Base-by-base conservation (phyloP, 2,329 filamentous ascomycete genomes). In the Neurospora sp. region DNA sequence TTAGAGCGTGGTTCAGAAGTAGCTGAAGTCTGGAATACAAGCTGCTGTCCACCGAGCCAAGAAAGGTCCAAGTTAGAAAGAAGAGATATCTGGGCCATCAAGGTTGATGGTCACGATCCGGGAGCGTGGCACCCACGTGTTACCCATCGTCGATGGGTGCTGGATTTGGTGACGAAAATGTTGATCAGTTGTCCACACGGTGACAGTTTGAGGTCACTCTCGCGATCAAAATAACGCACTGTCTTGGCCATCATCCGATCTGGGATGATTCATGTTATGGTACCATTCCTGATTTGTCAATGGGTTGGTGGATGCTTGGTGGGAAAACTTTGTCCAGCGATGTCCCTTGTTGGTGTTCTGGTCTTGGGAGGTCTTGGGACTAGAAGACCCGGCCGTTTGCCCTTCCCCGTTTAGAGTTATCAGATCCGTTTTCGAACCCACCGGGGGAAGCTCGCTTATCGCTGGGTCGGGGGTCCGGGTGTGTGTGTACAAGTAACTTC, bases 401-500 rank as follows among this genome's bases (percentile, higher is more conserved):
- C n/a, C n/a, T 23, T 36, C 17, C 12, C 65, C 38, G 41, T 67
- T 70, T 68, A 70, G 52, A 46, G 66, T 70, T 70, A 68, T 68
- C 69, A 70, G 69, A 70, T 70, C 66, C 69, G 52, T 36, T 62
- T 28, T 62, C 8, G 23, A 6, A 62, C 23, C 52, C 52, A 62
- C 52, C 23, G 3, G 52, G 12, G 23, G 8, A 33, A 62, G 46
- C 46, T 62, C 23, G 52, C 46, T 57, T 57, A 33, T 57, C 12
- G 23, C 46, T 33, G 6, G 23, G 15, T 17, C 52, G 52, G 52
- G 52, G 52, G 23, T 62, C 23, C 12, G 23, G 52, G 0, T 33
- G 15, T 33, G 46, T 28, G 1, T 28, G 5, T 33, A n/a, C n/a
- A n/a, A n/a, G n/a, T n/a, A 33, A 33, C 28, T 33, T 33, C 4